Evolutionary conservation across 129 eudicot genomes (phyloP), one percentile per base, ranked within the genome.

Genomic region (Artemisia annua): DNA sequence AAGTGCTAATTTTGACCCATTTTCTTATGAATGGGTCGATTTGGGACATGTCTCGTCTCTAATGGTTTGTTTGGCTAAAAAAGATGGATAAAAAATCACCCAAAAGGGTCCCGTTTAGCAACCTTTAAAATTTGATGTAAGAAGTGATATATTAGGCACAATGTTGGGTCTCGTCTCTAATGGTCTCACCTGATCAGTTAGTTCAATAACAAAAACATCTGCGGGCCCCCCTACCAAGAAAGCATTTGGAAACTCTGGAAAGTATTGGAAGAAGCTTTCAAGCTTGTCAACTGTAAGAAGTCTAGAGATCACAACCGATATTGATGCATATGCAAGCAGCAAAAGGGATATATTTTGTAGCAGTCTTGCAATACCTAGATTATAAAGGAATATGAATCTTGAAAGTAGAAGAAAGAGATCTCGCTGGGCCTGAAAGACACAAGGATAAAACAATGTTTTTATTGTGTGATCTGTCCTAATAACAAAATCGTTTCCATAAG

Each of bases 401-500:
- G 99, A 94, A 48, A 94, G 88, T 16, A 94, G 97, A 79, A 87
- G 97, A 80, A 94, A 90, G 49, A 94, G 93, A 63, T 94, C 93
- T 44, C 96, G 86, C 72, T 88, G 97, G 44, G 93, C 89, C 99
- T 94, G 83, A 75, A 35, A 71, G 51, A 59, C 22, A 56, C 16
- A 44, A 61, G 53, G 51, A 17, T 61, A 73, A 71, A 44, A 48
- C 12, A 3, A 9, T 19, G 48, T 57, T n/a, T 20, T 68, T 19
- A 14, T 50, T 26, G 48, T 19, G 20, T 18, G 49, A 26, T 43
- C 51, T 39, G 44, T 39, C 63, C 62, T 49, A 18, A 62, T 0
- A 66, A 3, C 19, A 48, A 60, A 63, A 26, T 16, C 17, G 1
- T 28, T 24, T 61, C 48, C 32, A 17, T 61, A 61, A 1, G 66